phyloP scores from a whole-genome alignment of 164 flowering plant species.

The Chloranthus sessilifolius region DNA sequence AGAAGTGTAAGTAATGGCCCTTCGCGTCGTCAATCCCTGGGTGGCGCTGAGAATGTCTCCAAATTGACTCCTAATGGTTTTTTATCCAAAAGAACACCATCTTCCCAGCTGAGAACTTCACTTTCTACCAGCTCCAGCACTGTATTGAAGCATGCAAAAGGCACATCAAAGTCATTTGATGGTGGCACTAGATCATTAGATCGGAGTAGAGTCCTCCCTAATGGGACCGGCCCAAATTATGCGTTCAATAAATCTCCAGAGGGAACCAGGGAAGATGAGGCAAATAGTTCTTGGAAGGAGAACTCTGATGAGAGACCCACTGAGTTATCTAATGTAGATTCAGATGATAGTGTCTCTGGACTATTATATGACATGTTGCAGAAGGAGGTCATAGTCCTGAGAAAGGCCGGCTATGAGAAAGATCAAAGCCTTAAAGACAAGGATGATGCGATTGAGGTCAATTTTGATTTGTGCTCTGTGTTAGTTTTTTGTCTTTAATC shows the following conservation, averaged over 20 bases:
- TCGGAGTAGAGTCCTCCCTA: slow-evolving; percentile 51
- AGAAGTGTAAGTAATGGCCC: slow-evolving; percentile 77
- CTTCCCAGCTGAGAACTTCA: slow-evolving; percentile 46
- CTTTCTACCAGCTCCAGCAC: slow-evolving; percentile 36
- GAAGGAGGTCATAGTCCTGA: slow-evolving; percentile 74
- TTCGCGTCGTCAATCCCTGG: slow-evolving; percentile 80
- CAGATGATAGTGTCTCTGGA: slow-evolving; percentile 67
- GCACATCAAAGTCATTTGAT: slow-evolving; percentile 89
- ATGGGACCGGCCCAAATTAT: slow-evolving; percentile 39
- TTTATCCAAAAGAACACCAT: slow-evolving; percentile 52
- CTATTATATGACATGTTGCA: slow-evolving; percentile 79
- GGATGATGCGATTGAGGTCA: slow-evolving; percentile 94
- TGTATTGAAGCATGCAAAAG: slow-evolving; percentile 78
- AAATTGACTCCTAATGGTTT: slow-evolving; percentile 62
- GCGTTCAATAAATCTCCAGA: slow-evolving; percentile 45
- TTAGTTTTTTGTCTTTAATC: neutral
- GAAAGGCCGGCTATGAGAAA: slow-evolving; percentile 83
- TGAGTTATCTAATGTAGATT: slow-evolving; percentile 37
- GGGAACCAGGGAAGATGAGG: slow-evolving; percentile 45
- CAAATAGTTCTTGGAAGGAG: slow-evolving; percentile 44
- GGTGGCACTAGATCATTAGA: slow-evolving; percentile 83
- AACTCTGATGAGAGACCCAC: slow-evolving; percentile 51
- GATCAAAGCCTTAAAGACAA: slow-evolving; percentile 94
- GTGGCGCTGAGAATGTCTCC: slow-evolving; percentile 75
- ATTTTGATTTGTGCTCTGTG: slow-evolving; percentile 9